Evolutionary conservation across 768 basidiomycete species (phyloP).

Genomic region (Dendrothele bispora): DNA sequence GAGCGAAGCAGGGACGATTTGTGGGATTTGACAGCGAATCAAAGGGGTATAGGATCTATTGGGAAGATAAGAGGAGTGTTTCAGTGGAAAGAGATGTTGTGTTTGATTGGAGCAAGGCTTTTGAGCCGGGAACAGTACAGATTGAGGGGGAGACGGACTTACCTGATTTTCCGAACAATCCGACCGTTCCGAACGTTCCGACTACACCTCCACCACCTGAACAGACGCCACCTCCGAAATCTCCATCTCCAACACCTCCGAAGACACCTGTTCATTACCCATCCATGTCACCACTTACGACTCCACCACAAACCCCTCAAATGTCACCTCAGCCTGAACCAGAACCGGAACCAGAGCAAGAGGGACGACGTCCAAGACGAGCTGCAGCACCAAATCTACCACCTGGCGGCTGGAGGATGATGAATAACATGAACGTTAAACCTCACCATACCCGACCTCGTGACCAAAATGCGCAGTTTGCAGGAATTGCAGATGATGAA

Average conservation of each 20-base stretch:
- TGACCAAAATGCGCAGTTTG: neutral
- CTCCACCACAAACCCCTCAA: too few species aligned
- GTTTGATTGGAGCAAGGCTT: constrained; percentile 1
- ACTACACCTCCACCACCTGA: too few species aligned
- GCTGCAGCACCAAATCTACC: neutral
- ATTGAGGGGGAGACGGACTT: too few species aligned
- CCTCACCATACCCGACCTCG: neutral
- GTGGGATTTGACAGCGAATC: constrained; percentile 25
- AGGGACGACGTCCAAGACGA: neutral
- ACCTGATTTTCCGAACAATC: too few species aligned
- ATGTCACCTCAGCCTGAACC: neutral
- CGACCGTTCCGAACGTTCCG: too few species aligned
- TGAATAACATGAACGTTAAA: neutral
- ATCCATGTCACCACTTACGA: too few species aligned
- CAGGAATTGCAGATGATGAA: neutral
- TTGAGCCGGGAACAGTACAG: too few species aligned
- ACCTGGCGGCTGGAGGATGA: neutral
- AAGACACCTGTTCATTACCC: too few species aligned
- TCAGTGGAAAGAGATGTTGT: constrained; percentile 25
- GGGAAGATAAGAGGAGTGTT: constrained; percentile 21
- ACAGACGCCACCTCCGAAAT: too few species aligned
- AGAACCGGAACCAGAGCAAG: neutral
- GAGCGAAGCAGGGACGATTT: constrained; percentile 15
- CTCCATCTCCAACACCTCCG: too few species aligned
- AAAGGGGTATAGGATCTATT: constrained; percentile 29